Percentiles rank a stretch among this genome's conserved stretches.
Evolutionary conservation across 2,329 filamentous ascomycete species (phyloP).

Genomic region (Colletotrichum truncatum): DNA sequence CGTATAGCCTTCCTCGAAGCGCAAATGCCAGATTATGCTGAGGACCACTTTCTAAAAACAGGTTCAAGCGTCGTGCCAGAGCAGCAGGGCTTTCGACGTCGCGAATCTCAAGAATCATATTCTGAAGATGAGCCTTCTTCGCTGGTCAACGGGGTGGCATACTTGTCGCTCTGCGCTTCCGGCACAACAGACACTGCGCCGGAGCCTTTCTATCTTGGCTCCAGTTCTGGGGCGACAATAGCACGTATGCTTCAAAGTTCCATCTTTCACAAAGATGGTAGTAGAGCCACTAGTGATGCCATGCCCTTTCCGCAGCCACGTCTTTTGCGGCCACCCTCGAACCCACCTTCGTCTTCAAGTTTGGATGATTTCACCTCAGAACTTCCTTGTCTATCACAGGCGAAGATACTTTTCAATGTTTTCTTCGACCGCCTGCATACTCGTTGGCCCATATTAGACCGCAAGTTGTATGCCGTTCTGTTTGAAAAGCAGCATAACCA

Average conservation of each 20-base stretch:
- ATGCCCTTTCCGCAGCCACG: background rate
- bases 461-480: slow-evolving; percentile 30
- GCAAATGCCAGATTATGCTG: slow-evolving; percentile 35
- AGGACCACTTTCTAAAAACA: slow-evolving; percentile 35
- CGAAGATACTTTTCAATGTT: slow-evolving; percentile 34
- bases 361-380: slow-evolving; percentile 22
- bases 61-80: background rate
- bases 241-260: slow-evolving; percentile 38
- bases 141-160: slow-evolving; percentile 37
- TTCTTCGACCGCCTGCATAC: slow-evolving; percentile 39
- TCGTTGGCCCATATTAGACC: slow-evolving; percentile 37
- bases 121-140: slow-evolving; percentile 34
- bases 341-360: slow-evolving; percentile 1
- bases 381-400: slow-evolving; percentile 31
- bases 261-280: slow-evolving; percentile 33
- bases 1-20: slow-evolving; percentile 40
- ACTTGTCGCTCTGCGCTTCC: slow-evolving; percentile 36
- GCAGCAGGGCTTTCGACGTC: background rate
- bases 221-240: slow-evolving; percentile 38
- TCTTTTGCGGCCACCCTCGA: background rate
- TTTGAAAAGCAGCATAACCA: slow-evolving; percentile 34
- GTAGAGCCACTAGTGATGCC: slow-evolving; percentile 8
- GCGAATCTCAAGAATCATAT: slow-evolving; percentile 18
- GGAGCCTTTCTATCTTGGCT: slow-evolving; percentile 38
- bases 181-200: slow-evolving; percentile 35